Conservation (phyloP, 75 land plant species). For the Sequoiadendron giganteum region DNA sequence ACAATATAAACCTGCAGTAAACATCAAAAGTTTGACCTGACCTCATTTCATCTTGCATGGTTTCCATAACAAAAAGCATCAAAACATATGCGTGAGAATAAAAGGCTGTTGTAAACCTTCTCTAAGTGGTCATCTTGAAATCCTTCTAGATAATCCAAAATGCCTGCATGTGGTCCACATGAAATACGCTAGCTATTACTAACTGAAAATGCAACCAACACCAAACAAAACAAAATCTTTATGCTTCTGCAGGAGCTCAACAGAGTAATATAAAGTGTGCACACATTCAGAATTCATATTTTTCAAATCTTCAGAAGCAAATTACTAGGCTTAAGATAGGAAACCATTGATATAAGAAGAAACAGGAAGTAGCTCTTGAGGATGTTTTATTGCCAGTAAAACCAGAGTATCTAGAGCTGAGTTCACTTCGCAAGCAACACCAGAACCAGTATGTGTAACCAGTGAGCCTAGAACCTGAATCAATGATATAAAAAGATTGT, state of each 20-base stretch:
- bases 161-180: slow-evolving; percentile 38
- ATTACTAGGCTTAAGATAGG: background rate
- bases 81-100: slow-evolving; percentile 2
- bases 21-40: background rate
- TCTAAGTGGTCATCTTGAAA: slow-evolving; percentile 66
- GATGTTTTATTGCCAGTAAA: slow-evolving; percentile 46
- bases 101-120: slow-evolving; percentile 39
- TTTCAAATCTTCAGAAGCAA: background rate
- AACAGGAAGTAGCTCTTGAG: slow-evolving; percentile 65
- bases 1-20: slow-evolving; percentile 69
- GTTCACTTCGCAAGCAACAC: slow-evolving; percentile 64
- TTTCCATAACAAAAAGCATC: background rate
- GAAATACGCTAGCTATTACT: background rate
- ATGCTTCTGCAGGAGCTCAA: slow-evolving; percentile 8
- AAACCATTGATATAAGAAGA: slow-evolving; percentile 83
- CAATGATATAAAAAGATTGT: slow-evolving; percentile 4
- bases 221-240: background rate
- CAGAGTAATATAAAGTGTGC: background rate
- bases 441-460: slow-evolving; percentile 83
- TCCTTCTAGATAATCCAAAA: slow-evolving; percentile 89
- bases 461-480: slow-evolving; percentile 77
- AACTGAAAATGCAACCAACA: background rate
- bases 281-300: background rate
- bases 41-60: background rate
- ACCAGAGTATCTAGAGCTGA: slow-evolving; percentile 76